A percentile compares a stretch with the other conserved stretches of the same genome.
Conservation (phyloP, 176 grass and related monocot species). For the Triticum dicoccoides region DNA sequence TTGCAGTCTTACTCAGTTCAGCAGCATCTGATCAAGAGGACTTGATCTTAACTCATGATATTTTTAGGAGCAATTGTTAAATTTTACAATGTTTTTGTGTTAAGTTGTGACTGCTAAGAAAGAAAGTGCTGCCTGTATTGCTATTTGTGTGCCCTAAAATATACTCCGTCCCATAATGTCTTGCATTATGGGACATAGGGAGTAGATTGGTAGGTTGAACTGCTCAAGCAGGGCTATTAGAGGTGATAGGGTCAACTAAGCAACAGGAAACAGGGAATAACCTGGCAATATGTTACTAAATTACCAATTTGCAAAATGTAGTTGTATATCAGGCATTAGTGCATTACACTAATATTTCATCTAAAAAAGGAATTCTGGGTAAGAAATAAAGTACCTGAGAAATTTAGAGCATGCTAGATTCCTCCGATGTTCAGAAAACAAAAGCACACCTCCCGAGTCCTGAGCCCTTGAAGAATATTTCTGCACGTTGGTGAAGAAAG, state of each 20-base stretch:
- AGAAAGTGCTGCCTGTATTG: neutral
- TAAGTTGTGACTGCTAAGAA: neutral
- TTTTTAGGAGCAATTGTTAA: constrained; percentile 1
- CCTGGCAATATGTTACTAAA: neutral
- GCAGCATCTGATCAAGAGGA: neutral
- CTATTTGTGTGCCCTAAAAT: neutral
- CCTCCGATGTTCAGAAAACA: constrained; percentile 11
- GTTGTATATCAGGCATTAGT: neutral
- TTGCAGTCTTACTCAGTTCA: neutral
- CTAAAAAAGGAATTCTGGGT: neutral
- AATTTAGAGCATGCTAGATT: constrained; percentile 17
- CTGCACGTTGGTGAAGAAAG: neutral
- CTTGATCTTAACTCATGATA: neutral
- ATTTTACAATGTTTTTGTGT: neutral
- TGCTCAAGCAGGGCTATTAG: neutral
- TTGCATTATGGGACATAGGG: no score
- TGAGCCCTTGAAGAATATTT: neutral
- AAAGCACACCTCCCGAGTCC: neutral
- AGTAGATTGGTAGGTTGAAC: neutral
- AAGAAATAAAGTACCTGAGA: constrained; percentile 11
- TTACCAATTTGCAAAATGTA: neutral
- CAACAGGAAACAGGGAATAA: neutral
- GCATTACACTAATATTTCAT: neutral
- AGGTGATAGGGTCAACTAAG: constrained; percentile 5
- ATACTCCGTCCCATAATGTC: neutral